phyloP scores from a whole-genome alignment of 2,329 filamentous ascomycete genomes.

The Trichophyton benhamiae region DNA sequence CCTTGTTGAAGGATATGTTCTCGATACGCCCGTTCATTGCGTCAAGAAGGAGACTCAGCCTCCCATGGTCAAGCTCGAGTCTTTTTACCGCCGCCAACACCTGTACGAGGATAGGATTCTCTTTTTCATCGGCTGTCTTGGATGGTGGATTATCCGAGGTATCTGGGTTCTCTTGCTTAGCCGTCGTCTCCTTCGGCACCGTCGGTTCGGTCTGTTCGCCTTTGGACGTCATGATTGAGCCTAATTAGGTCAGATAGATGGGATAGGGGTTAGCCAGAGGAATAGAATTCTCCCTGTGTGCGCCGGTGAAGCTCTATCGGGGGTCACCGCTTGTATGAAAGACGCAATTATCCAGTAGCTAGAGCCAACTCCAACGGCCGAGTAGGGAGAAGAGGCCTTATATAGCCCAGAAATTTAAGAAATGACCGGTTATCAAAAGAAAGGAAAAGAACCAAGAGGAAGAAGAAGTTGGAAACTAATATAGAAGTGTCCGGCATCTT shows the following conservation, averaged over 20 bases:
- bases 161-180: background rate
- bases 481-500: background rate
- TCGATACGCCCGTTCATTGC: slow-evolving; percentile 1
- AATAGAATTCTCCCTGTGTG: background rate
- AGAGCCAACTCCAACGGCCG: background rate
- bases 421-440: background rate
- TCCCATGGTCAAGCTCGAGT: slow-evolving; percentile 9
- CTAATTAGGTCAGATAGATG: background rate
- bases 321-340: background rate
- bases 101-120: background rate
- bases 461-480: background rate
- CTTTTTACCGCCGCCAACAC: slow-evolving; percentile 9
- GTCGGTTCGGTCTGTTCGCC: background rate
- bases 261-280: background rate
- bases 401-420: background rate
- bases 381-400: background rate
- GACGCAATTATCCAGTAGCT: background rate
- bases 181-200: background rate
- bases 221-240: background rate
- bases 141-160: background rate
- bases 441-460: background rate
- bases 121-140: background rate
- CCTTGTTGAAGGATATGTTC: slow-evolving; percentile 1
- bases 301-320: background rate
- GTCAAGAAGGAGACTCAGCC: slow-evolving; percentile 2